Base-by-base conservation (phyloP, 2,329 filamentous ascomycete species). In the Paecilomyces formosus region DNA sequence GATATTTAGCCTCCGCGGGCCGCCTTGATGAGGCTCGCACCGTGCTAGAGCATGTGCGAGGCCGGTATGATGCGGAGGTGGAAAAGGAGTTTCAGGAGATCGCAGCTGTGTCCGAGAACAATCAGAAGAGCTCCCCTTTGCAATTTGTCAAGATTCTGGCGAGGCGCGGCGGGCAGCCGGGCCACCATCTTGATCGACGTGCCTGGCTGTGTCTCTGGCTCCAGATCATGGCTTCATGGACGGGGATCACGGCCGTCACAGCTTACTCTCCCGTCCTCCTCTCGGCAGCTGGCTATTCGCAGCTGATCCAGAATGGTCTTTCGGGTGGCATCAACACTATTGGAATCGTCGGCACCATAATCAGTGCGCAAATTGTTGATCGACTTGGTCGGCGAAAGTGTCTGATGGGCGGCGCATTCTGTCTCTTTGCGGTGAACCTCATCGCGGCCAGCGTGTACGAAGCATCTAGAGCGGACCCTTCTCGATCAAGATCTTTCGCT, bases 291-390 rank as follows among this genome's bases (percentile, higher is more conserved):
- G 70, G 61, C 62, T 72, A 72, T 51, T 26, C 24, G 24, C 24
- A 78, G 79, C 57, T 69, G 26, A 68, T 62, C 9, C 67, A 78
- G 58, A 78, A 77, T 55, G 76, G 80, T 35, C 75, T 83, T 9
- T 76, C 80, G 1, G 81, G 81, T 5, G 76, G 79, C 5, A 66
- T 81, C 15, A 83, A 82, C 65, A 82, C 79, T 0, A 72, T 82
- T 54, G 80, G 80, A 12, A 79, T 82, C 26, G 60, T 81, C 2
- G 79, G 79, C 1, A 83, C 80, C 2, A 77, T 81, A 35, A 79
- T 81, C 58, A 78, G 76, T 56, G 77, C 80, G 1, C 76, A 80
- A 54, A 78, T 82, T 11, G 75, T 83, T 31, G 81, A 83, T 64
- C 73, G 74, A 1, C 65, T 82, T 6, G 80, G 81, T 21, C 75